phyloP scores from a whole-genome alignment of 352 stramenopile genomes.

The Saprolegnia diclina region DNA sequence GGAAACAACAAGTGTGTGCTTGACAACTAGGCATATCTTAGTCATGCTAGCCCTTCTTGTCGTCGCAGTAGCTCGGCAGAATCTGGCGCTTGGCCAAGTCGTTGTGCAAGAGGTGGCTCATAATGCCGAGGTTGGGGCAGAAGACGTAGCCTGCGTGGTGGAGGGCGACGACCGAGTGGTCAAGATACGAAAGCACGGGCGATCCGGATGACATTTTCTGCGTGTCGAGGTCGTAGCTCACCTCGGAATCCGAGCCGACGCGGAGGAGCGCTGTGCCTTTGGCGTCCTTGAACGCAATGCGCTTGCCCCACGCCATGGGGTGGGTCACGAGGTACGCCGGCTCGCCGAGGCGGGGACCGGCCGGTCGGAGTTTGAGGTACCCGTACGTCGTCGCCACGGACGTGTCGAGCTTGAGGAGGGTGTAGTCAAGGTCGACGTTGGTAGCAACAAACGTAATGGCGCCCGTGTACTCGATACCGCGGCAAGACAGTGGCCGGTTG shows the following conservation, averaged over 20 bases:
- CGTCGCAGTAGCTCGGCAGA: slow-evolving; percentile 27
- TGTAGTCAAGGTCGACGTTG: slow-evolving; percentile 52
- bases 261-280: slow-evolving; percentile 33
- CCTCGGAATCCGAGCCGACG: slow-evolving; percentile 33
- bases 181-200: slow-evolving; percentile 43
- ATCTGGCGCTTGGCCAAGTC: slow-evolving; percentile 34
- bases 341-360: slow-evolving; percentile 33
- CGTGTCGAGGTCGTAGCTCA: slow-evolving; percentile 52
- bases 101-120: slow-evolving; percentile 37
- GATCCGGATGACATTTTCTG: slow-evolving; percentile 55
- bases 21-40: no score
- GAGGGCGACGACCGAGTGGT: slow-evolving; percentile 60
- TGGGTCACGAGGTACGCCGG: slow-evolving; percentile 51
- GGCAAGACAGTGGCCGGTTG: slow-evolving; percentile 38
- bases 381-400: slow-evolving; percentile 43
- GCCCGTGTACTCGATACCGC: slow-evolving; percentile 39
- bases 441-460: slow-evolving; percentile 41
- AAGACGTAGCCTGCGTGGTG: slow-evolving; percentile 49
- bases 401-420: slow-evolving; percentile 46
- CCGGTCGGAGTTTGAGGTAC: slow-evolving; percentile 44
- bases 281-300: slow-evolving; percentile 46
- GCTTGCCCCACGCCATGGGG: slow-evolving; percentile 44
- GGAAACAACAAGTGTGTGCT: background rate
- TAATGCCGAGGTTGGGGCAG: slow-evolving; percentile 55
- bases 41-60: no score